Conservation (phyloP, 1,139 yeast genomes). For the Yamadazyma spencermartinsiae region DNA sequence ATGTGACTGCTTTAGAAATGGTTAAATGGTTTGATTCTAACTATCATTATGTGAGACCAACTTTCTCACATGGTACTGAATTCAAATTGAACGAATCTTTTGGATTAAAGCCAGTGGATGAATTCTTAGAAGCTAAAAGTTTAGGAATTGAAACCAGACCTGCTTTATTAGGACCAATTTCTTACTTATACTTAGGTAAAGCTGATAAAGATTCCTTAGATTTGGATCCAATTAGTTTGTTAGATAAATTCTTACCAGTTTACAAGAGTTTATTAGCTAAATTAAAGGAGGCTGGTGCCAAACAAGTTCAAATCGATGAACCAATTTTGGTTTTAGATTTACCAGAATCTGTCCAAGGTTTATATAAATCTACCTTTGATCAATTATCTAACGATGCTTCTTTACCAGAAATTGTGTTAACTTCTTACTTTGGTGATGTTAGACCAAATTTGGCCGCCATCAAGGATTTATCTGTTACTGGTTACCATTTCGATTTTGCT, state of each 20-base stretch:
- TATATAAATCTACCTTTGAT: slow-evolving; percentile 85
- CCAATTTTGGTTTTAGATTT: slow-evolving; percentile 94
- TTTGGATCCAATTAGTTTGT: slow-evolving; percentile 86
- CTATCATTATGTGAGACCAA: slow-evolving; percentile 99
- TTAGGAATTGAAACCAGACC: slow-evolving; percentile 97
- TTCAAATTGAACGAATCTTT: slow-evolving; percentile 78
- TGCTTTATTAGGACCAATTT: slow-evolving; percentile 93
- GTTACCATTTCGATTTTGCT: slow-evolving; percentile 95
- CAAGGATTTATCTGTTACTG: slow-evolving; percentile 88
- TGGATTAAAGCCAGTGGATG: slow-evolving; percentile 95
- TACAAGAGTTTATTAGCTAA: slow-evolving; percentile 85
- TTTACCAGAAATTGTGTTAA: slow-evolving; percentile 75
- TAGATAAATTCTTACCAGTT: slow-evolving; percentile 87
- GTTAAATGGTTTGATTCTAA: slow-evolving; percentile 99
- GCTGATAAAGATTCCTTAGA: slow-evolving; percentile 97
- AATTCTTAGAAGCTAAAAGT: slow-evolving; percentile 96
- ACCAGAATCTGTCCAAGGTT: slow-evolving; percentile 78
- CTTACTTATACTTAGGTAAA: slow-evolving; percentile 94
- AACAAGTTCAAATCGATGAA: slow-evolving; percentile 94
- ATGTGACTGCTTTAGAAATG: slow-evolving; percentile 99
- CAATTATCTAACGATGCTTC: slow-evolving; percentile 59
- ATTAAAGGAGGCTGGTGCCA: slow-evolving; percentile 94
- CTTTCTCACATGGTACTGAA: slow-evolving; percentile 91
- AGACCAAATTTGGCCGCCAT: slow-evolving; percentile 93
- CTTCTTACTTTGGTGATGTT: slow-evolving; percentile 97